A percentile compares a stretch with the other conserved stretches of the same genome.
phyloP scores from a whole-genome alignment of 495 filamentous ascomycete genomes.

The Penicillium argentinense region DNA sequence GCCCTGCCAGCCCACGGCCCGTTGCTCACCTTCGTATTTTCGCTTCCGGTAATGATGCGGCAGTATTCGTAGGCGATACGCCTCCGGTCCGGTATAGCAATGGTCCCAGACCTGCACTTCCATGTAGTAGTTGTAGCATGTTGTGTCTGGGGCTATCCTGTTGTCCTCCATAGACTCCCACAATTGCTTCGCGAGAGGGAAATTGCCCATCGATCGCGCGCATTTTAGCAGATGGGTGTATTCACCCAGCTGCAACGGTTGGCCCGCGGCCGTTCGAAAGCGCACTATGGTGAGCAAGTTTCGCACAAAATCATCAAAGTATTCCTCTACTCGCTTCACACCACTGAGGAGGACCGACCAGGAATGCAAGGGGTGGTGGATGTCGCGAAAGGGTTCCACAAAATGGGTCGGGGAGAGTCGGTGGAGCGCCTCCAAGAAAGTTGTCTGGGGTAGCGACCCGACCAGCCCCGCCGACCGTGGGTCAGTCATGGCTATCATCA shows the following conservation, averaged over 20 bases:
- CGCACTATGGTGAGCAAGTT: constrained; percentile 37
- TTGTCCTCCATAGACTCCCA: constrained; percentile 51
- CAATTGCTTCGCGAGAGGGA: constrained; percentile 40
- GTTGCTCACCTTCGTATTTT: constrained; percentile 12
- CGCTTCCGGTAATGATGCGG: constrained; percentile 35
- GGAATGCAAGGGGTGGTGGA: constrained; percentile 49
- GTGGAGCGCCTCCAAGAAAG: constrained; percentile 38
- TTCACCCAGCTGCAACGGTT: constrained; percentile 42
- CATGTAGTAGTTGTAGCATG: constrained; percentile 61
- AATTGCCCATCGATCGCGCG: constrained; percentile 50
- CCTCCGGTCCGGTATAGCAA: constrained; percentile 31
- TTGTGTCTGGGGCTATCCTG: constrained; percentile 42
- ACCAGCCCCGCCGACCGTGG: constrained; percentile 34
- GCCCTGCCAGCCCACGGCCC: constrained; percentile 27
- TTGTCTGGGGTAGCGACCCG: constrained; percentile 29
- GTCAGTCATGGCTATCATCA: constrained; percentile 36
- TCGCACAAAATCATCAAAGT: constrained; percentile 41
- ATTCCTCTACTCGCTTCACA: constrained; percentile 24
- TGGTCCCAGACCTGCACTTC: constrained; percentile 46
- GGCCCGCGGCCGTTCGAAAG: constrained; percentile 30
- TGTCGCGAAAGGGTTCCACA: constrained; percentile 46
- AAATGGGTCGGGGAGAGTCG: constrained; percentile 44
- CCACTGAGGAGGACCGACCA: constrained; percentile 27
- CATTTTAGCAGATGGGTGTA: constrained; percentile 58
- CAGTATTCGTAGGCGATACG: constrained; percentile 42